Evolutionary conservation across 2,329 filamentous ascomycete species (phyloP).

Genomic region (Sclerotinia trifoliorum): DNA sequence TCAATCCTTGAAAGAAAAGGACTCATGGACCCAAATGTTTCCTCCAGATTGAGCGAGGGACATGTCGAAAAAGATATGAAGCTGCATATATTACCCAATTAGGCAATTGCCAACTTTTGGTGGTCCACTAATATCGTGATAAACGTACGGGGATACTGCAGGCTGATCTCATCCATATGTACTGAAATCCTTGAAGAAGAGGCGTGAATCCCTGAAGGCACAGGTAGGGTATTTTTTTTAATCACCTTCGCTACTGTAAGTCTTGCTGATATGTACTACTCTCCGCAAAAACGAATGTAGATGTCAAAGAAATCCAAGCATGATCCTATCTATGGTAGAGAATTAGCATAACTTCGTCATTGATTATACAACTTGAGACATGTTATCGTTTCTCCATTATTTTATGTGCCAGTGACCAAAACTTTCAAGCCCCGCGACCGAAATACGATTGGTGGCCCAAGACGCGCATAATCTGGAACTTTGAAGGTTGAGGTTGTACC

Average conservation of each 20-base stretch:
- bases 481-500: conserved; percentile 7
- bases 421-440: background rate
- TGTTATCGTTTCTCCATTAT: conserved; percentile 11
- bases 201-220: conserved; percentile 8
- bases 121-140: conserved; percentile 16
- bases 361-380: conserved; percentile 15
- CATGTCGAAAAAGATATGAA: background rate
- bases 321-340: background rate
- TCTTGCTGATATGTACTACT: background rate
- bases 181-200: conserved; percentile 14
- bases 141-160: conserved; percentile 17
- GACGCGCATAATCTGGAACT: conserved; percentile 19
- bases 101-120: conserved; percentile 6
- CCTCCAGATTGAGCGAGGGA: conserved; percentile 16
- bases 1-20: background rate
- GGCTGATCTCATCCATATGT: conserved; percentile 19
- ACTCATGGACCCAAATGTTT: background rate
- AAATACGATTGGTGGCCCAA: conserved; percentile 16
- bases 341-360: conserved; percentile 1
- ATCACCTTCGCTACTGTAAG: background rate
- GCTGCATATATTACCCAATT: conserved; percentile 21
- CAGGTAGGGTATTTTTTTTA: background rate
- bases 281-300: background rate
- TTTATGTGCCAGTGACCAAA: conserved; percentile 16
- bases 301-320: background rate